Evolutionary conservation across 176 grass and related monocot species (phyloP), one percentile per base, ranked within the genome.

Genomic region (Pharus latifolius): DNA sequence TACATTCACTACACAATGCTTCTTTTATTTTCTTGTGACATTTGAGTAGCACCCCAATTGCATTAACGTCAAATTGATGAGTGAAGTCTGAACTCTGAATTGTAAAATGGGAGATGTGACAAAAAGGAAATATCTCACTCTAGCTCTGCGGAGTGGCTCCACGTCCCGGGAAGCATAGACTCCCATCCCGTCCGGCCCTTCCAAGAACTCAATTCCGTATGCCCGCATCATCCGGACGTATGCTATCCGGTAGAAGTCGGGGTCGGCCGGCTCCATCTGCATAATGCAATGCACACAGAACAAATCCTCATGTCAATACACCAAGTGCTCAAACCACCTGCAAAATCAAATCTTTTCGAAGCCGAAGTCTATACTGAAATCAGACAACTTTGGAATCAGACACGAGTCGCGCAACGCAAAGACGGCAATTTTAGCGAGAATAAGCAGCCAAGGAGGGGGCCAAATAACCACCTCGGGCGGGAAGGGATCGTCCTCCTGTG

Each of bases 171-270:
- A 90, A 44, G 94, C 89, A 40, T 85, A 97, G 28, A 97, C 89
- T 24, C 89, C 94, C 56, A 87, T 92, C 25, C 93, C 94, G 60
- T 97, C 78, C 17, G 86, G 80, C 0, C 94, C 89, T 82, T 97
- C 94, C 81, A 92, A 78, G 80, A 92, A 97, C 65, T 97, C 80
- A 51, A 97, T 16, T 27, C 89, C 93, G 48, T 90, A 97, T 7
- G 89, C 93, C 56, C 93, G 73, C 82, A 97, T 78, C 79, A 80
- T 87, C 67, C 93, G 75, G 24, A 67, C 84, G 66, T 92, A 97
- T 15, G 89, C 93, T 38, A 97, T 97, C 70, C 86, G 63, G 69
- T 97, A 97, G 37, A 97, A 97, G 38, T 97, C 93, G 9, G 89
- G 93, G 74, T 97, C 93, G 14, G 89, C 81, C 2, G 86, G 86